Conservation (phyloP, 2,329 filamentous ascomycete genomes). For the Aspergillus sp. region DNA sequence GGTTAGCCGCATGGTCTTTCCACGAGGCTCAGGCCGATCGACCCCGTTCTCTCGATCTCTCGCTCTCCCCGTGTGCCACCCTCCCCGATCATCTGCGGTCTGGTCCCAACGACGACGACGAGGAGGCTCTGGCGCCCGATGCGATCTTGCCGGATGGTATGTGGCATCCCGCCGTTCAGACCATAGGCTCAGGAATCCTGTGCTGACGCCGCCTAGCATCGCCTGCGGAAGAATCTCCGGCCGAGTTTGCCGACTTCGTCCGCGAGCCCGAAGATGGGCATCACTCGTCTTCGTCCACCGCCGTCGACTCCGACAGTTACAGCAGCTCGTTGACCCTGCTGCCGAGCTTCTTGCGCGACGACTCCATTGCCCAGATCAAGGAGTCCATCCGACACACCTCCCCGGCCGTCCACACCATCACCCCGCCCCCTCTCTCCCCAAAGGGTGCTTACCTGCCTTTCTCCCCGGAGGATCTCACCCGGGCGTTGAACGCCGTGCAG, state of each 20-base stretch:
- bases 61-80: constrained; percentile 39
- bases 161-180: constrained; percentile 6
- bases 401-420: constrained; percentile 27
- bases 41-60: constrained; percentile 33
- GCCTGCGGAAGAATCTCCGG: constrained; percentile 16
- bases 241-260: constrained; percentile 15
- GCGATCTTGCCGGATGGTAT: constrained; percentile 18
- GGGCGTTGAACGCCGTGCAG: constrained; percentile 38
- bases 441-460: constrained; percentile 31
- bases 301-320: constrained; percentile 34
- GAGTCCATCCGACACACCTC: constrained; percentile 33
- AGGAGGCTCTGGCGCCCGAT: constrained; percentile 16
- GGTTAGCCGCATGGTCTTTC: constrained; percentile 46
- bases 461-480: constrained; percentile 34
- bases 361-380: constrained; percentile 31
- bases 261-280: constrained; percentile 25
- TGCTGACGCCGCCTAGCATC: constrained; percentile 18
- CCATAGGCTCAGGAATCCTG: background rate
- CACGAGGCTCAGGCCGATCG: constrained; percentile 34
- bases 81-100: constrained; percentile 22
- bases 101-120: constrained; percentile 22
- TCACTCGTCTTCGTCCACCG: constrained; percentile 37
- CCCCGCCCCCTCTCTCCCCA: constrained; percentile 21
- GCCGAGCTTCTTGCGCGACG: constrained; percentile 25
- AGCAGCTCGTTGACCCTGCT: constrained; percentile 35